Percentiles rank a stretch among this genome's conserved stretches.
Evolutionary conservation across 31 red algal species (phyloP).

Genomic region (Odonthalia washingtoniensis): DNA sequence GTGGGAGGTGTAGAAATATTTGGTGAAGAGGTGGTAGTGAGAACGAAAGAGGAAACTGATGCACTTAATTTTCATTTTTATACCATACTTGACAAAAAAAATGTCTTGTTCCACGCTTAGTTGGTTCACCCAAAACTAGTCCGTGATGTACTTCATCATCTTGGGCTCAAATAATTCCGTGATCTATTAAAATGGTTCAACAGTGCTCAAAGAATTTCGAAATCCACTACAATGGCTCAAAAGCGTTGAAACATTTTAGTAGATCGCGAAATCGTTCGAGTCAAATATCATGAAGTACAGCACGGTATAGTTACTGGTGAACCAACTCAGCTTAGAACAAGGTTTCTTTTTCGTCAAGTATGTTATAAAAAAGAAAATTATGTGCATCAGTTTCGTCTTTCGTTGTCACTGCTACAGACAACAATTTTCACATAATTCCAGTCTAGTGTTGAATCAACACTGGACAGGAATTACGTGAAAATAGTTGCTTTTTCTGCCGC

Average conservation of each 20-base stretch:
- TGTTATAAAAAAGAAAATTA: constrained; percentile 55
- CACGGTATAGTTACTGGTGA: constrained; percentile 37
- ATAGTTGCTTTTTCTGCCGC: constrained; percentile 98
- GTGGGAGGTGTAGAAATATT: no score
- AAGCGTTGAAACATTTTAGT: constrained; percentile 70
- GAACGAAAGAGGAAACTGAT: constrained; percentile 51
- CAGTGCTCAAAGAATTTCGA: no score
- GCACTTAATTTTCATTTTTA: constrained; percentile 62
- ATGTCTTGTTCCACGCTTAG: constrained; percentile 33
- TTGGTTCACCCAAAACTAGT: constrained; percentile 39
- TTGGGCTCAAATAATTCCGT: constrained; percentile 64
- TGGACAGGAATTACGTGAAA: constrained; percentile 89
- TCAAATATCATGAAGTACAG: constrained; percentile 42
- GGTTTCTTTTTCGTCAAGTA: constrained; percentile 63
- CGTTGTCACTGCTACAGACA: not conserved
- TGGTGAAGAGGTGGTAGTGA: no score
- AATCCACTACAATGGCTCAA: no score
- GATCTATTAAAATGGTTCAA: constrained; percentile 67
- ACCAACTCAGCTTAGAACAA: constrained; percentile 21
- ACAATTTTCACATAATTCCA: no score
- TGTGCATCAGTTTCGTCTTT: constrained; percentile 59
- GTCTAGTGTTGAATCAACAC: no score
- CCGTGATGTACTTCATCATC: constrained; percentile 19
- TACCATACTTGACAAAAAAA: constrained; percentile 55
- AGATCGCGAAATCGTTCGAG: constrained; percentile 61